A percentile compares a stretch with the other conserved stretches of the same genome.
Conservation (phyloP, 352 stramenopile genomes). For the Globisporangium emineosum region DNA sequence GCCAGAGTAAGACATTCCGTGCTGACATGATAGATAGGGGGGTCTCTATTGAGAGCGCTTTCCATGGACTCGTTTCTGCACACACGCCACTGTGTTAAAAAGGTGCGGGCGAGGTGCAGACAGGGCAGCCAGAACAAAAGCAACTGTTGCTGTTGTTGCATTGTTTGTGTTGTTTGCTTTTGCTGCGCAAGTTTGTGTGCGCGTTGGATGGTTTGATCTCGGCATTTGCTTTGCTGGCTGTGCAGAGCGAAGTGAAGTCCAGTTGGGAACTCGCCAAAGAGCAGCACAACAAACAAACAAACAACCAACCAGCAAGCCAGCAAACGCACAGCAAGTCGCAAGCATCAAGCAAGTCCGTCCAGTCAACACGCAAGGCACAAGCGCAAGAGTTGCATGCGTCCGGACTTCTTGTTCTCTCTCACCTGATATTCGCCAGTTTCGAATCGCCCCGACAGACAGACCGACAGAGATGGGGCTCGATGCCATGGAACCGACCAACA, state of each 20-base stretch:
- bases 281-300: neutral
- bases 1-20: neutral
- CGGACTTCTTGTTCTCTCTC: constrained; percentile 1
- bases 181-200: neutral
- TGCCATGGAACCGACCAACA: constrained; percentile 5
- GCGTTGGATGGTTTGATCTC: neutral
- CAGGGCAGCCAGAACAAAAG: neutral
- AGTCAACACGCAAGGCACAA: constrained; percentile 2
- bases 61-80: neutral
- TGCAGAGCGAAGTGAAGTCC: neutral
- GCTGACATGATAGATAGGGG: neutral
- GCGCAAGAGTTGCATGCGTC: constrained; percentile 16
- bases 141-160: neutral
- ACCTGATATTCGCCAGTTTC: neutral
- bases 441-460: neutral
- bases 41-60: neutral
- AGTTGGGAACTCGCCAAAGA: constrained; percentile 8
- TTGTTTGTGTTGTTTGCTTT: neutral
- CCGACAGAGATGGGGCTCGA: constrained; percentile 13
- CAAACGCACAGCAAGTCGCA: neutral
- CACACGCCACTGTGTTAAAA: neutral
- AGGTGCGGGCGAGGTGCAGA: neutral
- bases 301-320: neutral
- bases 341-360: neutral
- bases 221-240: neutral